Evolutionary conservation across 768 basidiomycete species (phyloP).

Genomic region (Phylloporus arenicola): DNA sequence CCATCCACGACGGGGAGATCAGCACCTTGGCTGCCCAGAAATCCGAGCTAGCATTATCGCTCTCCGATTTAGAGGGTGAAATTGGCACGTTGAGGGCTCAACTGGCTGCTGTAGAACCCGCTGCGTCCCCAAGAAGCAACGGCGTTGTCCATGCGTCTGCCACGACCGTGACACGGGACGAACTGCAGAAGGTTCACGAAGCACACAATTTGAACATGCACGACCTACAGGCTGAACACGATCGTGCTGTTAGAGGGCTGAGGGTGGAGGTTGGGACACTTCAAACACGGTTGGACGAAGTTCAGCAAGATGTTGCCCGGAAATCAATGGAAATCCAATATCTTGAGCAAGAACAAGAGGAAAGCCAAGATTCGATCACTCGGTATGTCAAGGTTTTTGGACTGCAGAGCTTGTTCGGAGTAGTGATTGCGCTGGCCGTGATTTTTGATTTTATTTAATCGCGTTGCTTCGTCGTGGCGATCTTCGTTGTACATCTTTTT

Average conservation of each 20-base stretch:
- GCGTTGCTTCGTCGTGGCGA: constrained; percentile 12
- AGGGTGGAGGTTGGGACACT: constrained; percentile 55
- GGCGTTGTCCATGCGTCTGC: constrained; percentile 37
- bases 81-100: constrained; percentile 58
- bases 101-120: constrained; percentile 40
- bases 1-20: constrained; percentile 58
- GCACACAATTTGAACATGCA: constrained; percentile 79
- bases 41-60: constrained; percentile 50
- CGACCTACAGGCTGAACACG: constrained; percentile 66
- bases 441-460: constrained; percentile 49
- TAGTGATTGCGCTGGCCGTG: constrained; percentile 48
- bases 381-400: constrained; percentile 68
- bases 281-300: constrained; percentile 43
- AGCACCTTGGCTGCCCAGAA: constrained; percentile 52
- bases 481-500: constrained; percentile 17
- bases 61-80: constrained; percentile 79
- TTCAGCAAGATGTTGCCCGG: constrained; percentile 55
- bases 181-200: constrained; percentile 71
- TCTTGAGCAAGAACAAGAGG: constrained; percentile 75
- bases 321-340: constrained; percentile 81
- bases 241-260: constrained; percentile 48
- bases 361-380: constrained; percentile 66
- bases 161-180: constrained; percentile 61
- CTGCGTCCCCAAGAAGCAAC: constrained; percentile 52
- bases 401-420: constrained; percentile 51